Percentiles rank a stretch among this genome's conserved stretches.
Conservation (phyloP, 495 filamentous ascomycete species). For the Monascus purpureus region DNA sequence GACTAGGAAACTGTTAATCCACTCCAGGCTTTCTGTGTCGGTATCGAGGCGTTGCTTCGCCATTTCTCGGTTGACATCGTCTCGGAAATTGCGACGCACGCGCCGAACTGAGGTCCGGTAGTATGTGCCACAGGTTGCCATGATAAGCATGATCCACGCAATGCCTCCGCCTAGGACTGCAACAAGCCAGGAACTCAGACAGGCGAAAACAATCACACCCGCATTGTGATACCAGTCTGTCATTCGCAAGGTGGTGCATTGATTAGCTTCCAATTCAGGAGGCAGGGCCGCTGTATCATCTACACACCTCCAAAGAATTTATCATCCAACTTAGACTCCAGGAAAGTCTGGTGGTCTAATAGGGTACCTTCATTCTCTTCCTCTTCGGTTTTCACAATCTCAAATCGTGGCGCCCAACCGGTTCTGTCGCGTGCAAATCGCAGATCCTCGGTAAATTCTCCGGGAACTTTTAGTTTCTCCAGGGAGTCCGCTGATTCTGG, state of each 20-base stretch:
- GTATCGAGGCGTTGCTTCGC: constrained; percentile 78
- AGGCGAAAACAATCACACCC: constrained; percentile 82
- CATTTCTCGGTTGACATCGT: constrained; percentile 90
- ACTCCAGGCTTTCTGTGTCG: constrained; percentile 87
- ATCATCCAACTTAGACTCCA: constrained; percentile 78
- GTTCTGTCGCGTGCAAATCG: constrained; percentile 54
- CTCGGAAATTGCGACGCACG: constrained; percentile 88
- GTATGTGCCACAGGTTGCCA: constrained; percentile 86
- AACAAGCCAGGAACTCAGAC: constrained; percentile 77
- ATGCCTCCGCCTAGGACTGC: constrained; percentile 82
- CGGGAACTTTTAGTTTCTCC: constrained; percentile 30
- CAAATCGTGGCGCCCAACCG: constrained; percentile 84
- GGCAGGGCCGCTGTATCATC: background rate
- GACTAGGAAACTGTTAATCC: constrained; percentile 97
- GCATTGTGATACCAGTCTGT: constrained; percentile 98
- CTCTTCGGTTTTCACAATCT: constrained; percentile 37
- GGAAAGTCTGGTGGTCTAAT: constrained; percentile 71
- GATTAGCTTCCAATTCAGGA: background rate
- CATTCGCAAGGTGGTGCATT: background rate
- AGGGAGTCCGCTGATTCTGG: constrained; percentile 47
- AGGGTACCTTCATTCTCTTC: constrained; percentile 48
- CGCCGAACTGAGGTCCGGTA: constrained; percentile 91
- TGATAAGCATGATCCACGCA: constrained; percentile 83
- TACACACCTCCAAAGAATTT: constrained; percentile 76
- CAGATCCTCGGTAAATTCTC: constrained; percentile 41